Evolutionary conservation across 106 monocot species (phyloP), one percentile per base, ranked within the genome.

Genomic region (Apostasia ramifera): DNA sequence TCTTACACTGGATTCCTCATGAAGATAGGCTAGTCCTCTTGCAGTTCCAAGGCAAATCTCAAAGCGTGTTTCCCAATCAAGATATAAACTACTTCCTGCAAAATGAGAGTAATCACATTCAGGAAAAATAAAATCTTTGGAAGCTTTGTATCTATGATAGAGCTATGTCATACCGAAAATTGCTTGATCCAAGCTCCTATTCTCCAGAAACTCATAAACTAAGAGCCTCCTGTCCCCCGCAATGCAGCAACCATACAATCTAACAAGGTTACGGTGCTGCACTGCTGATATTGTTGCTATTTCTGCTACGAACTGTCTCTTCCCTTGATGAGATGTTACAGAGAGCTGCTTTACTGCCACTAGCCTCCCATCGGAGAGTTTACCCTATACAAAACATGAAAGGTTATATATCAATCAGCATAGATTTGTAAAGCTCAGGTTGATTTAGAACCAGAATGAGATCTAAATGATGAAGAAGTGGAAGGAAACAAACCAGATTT

Each of bases 261-360:
- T 89, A 69, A 97, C 95, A 11, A 97, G 80, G 59, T 87, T 92
- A 10, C 86, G 73, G 44, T 97, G 92, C 60, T 97, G 95, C 14
- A 97, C 89, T 46, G 82, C 72, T 13, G 95, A 97, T 57, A 97
- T 97, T 1, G 82, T 92, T 14, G 77, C 89, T 58, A 97, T 92
- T 70, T 97, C 95, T 50, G 95, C 75, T 67, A 86, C 59, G 59
- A 97, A 97, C 66, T 97, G 86, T 3, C 58, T 66, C 67, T 92
- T 97, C 62, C 92, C 95, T 64, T 97, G 92, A 61, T 70, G 74
- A 42, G 88, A 92, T 47, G 81, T 13, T 52, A 81, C 86, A 58
- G 81, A 84, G 46, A 97, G 81, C 75, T 89, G 89, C 75, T 97
- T 97, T 43, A 92, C 92, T 8, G 92, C 95, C 52, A 97, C 78